phyloP scores from a whole-genome alignment of 2,329 filamentous ascomycete species.

The Calonectria ilicicola region DNA sequence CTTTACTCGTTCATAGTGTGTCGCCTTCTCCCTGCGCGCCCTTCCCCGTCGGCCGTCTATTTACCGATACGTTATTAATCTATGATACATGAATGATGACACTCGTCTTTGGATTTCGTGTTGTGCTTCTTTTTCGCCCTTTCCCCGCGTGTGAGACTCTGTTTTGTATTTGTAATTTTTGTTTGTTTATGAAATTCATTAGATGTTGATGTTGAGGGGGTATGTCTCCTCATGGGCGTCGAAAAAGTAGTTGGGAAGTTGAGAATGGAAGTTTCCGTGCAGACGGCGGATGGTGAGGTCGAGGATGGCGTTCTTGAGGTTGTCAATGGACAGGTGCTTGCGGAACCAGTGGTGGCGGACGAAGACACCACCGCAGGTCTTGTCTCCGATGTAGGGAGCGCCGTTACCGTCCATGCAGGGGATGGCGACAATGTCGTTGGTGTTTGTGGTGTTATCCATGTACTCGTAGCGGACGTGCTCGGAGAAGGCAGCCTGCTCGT shows the following conservation, averaged over 20 bases:
- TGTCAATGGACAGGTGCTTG: slow-evolving; percentile 31
- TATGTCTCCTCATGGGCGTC: slow-evolving; percentile 28
- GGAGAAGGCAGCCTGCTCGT: slow-evolving; percentile 44
- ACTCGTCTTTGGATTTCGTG: neutral
- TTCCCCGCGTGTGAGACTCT: neutral
- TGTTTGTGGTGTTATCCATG: slow-evolving; percentile 2
- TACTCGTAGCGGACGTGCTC: slow-evolving; percentile 43
- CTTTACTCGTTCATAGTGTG: neutral
- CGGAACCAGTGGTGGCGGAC: slow-evolving; percentile 42
- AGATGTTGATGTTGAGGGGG: slow-evolving; percentile 12
- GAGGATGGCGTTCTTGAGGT: slow-evolving; percentile 31
- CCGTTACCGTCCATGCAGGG: slow-evolving; percentile 43
- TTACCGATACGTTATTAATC: slow-evolving; percentile 7
- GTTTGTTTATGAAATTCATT: neutral
- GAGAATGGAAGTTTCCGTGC: slow-evolving; percentile 29
- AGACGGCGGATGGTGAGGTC: slow-evolving; percentile 29
- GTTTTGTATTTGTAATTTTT: neutral
- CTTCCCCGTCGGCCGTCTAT: neutral
- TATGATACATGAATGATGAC: slow-evolving; percentile 4
- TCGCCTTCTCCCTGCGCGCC: neutral
- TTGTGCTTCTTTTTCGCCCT: neutral
- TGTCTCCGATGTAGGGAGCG: slow-evolving; percentile 34
- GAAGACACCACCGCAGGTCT: slow-evolving; percentile 39
- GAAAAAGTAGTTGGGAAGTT: slow-evolving; percentile 24
- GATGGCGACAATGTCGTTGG: slow-evolving; percentile 35